Evolutionary conservation across 2,329 filamentous ascomycete genomes (phyloP).

Genomic region (Phyllosticta capitalensis): DNA sequence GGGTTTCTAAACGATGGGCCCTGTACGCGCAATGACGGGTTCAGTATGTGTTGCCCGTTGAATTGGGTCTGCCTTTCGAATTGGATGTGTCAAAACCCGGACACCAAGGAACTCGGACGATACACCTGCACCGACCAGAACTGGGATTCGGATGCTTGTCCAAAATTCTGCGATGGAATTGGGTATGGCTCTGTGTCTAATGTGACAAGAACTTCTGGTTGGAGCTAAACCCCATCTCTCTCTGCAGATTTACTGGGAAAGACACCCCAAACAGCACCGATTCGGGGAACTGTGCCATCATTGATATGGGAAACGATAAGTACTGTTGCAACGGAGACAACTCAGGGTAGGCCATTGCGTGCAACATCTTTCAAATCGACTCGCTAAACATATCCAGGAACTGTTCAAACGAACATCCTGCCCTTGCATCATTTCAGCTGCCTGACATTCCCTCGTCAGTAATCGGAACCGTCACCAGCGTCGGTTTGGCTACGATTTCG

Average conservation of each 20-base stretch:
- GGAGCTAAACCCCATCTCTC: too few species aligned
- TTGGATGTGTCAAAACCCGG: slow-evolving; percentile 22
- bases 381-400: neutral
- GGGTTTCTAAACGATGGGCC: neutral
- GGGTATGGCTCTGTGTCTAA: neutral
- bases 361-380: neutral
- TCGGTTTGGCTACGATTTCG: neutral
- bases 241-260: neutral
- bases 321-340: slow-evolving; percentile 16
- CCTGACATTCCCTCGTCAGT: neutral
- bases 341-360: slow-evolving; percentile 9
- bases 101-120: slow-evolving; percentile 18
- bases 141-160: slow-evolving; percentile 20
- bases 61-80: slow-evolving; percentile 26
- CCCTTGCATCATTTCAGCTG: neutral
- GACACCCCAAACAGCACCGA: slow-evolving; percentile 6
- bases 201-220: too few species aligned
- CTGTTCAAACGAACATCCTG: neutral
- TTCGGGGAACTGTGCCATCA: slow-evolving; percentile 15
- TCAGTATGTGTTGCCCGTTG: slow-evolving; percentile 25
- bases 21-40: neutral
- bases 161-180: slow-evolving; percentile 21
- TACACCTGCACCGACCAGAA: slow-evolving; percentile 26
- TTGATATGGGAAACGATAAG: slow-evolving; percentile 14
- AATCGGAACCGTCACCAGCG: neutral